Evolutionary conservation across 164 flowering plant species (phyloP), one percentile per base, ranked within the genome.

Genomic region (Kingdonia uniflora): DNA sequence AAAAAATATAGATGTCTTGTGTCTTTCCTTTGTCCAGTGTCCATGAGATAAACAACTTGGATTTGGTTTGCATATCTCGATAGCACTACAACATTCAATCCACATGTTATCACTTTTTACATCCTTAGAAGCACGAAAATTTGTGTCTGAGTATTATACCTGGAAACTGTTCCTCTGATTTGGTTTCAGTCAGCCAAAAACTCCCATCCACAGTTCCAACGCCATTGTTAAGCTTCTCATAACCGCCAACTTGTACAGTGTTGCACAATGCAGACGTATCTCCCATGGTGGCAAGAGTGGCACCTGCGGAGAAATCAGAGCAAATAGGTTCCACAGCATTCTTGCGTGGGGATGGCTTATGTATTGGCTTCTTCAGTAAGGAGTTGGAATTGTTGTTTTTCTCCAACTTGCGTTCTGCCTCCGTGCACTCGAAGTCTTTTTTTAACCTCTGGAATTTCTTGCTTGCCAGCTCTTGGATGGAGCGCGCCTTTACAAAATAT

Each of bases 291-390:
- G 96, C 88, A 62, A 85, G 83, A 69, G 90, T 76, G 35, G 90
- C 89, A 49, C 86, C 95, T 52, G 84, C 71, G 16, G 83, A 81
- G 72, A 91, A 85, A 74, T 87, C 96, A 51, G 94, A 84, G 26
- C 85, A 80, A 62, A 77, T 75, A 55, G 77, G 77, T 56, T 91
- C 98, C 54, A 74, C 81, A 24, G 61, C 26, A n/a, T 71, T 52
- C 41, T 68, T 73, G 65, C 50, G 20, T 14, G 71, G 13, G 38
- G 76, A 64, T 29, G 35, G 35, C 66, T 73, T 80, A 66, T 70
- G 79, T 19, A 71, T 55, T 40, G 73, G 81, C 70, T 78, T 88
- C 71, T 72, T 81, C 11, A 58, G 51, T 24, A 59, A 33, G 54
- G 74, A 54, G 47, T 56, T 65, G 24, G 77, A 51, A 61, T 61